Conservation (phyloP, 1,139 yeast species). For the Geotrichum carabidarum region DNA sequence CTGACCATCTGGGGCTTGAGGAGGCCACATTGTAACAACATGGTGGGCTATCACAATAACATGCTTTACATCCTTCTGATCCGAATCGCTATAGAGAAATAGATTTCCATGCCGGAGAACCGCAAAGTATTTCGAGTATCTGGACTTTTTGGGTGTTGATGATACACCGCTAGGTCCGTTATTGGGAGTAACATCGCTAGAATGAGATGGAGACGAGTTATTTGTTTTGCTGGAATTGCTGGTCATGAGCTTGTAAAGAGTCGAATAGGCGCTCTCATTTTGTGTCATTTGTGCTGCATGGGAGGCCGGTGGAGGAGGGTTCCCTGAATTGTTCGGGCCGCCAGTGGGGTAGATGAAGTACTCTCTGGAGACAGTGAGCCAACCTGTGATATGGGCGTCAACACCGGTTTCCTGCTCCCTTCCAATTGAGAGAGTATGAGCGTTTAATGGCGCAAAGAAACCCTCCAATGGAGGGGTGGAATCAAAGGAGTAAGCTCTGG, state of each 20-base stretch:
- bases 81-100: constrained; percentile 69
- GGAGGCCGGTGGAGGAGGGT: constrained; percentile 31
- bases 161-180: constrained; percentile 4
- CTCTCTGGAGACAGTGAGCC: constrained; percentile 79
- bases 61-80: constrained; percentile 62
- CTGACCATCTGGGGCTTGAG: constrained; percentile 63
- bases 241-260: constrained; percentile 55
- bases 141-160: constrained; percentile 22
- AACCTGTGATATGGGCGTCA: constrained; percentile 63
- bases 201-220: constrained; percentile 14
- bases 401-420: constrained; percentile 58
- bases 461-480: neutral
- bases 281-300: constrained; percentile 36
- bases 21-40: constrained; percentile 83
- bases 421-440: constrained; percentile 34
- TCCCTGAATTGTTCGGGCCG: constrained; percentile 30
- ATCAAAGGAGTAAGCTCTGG: constrained; percentile 22
- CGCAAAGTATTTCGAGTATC: constrained; percentile 36
- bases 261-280: constrained; percentile 53
- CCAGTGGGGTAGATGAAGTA: constrained; percentile 48
- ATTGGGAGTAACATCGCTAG: constrained; percentile 1
- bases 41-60: constrained; percentile 71
- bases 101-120: constrained; percentile 70
- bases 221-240: constrained; percentile 27
- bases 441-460: neutral